A percentile compares a stretch with the other conserved stretches of the same genome.
Evolutionary conservation across 1,139 yeast species (phyloP).

Genomic region (Geotrichum fermentans): DNA sequence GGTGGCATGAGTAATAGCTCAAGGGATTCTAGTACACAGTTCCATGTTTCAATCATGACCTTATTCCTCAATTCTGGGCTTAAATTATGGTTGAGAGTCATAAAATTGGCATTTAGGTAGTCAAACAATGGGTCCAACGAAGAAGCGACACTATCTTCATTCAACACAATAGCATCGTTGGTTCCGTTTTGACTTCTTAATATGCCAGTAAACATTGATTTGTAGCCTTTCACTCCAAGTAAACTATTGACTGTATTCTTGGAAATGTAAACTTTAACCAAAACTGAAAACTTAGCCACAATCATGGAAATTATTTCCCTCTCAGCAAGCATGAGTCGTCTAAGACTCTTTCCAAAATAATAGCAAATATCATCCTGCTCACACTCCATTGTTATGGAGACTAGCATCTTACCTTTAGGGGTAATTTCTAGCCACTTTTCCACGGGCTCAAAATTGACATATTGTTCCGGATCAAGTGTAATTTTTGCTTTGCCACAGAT

Average conservation of each 20-base stretch:
- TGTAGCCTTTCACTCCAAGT: slow-evolving; percentile 4
- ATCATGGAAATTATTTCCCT: slow-evolving; percentile 60
- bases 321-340: slow-evolving; percentile 57
- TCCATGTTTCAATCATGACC: slow-evolving; percentile 77
- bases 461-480: slow-evolving; percentile 59
- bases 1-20: slow-evolving; percentile 67
- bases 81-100: slow-evolving; percentile 56
- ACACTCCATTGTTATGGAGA: slow-evolving; percentile 69
- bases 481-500: slow-evolving; percentile 65
- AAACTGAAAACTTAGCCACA: slow-evolving; percentile 54
- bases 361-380: slow-evolving; percentile 73
- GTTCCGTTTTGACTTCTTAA: background rate
- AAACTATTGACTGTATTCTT: slow-evolving; percentile 29
- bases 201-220: background rate
- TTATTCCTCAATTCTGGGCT: slow-evolving; percentile 54
- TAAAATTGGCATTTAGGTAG: slow-evolving; percentile 63
- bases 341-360: slow-evolving; percentile 69
- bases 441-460: slow-evolving; percentile 58
- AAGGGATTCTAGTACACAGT: slow-evolving; percentile 55
- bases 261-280: slow-evolving; percentile 46
- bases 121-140: slow-evolving; percentile 72
- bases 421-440: slow-evolving; percentile 59
- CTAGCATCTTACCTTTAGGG: slow-evolving; percentile 57
- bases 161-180: background rate
- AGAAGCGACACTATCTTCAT: slow-evolving; percentile 51